These are phyloP conservation scores for Cynanchum wilfordii DNA, from an alignment of 257 asterid species.

Conservation along the genomic window DNA sequence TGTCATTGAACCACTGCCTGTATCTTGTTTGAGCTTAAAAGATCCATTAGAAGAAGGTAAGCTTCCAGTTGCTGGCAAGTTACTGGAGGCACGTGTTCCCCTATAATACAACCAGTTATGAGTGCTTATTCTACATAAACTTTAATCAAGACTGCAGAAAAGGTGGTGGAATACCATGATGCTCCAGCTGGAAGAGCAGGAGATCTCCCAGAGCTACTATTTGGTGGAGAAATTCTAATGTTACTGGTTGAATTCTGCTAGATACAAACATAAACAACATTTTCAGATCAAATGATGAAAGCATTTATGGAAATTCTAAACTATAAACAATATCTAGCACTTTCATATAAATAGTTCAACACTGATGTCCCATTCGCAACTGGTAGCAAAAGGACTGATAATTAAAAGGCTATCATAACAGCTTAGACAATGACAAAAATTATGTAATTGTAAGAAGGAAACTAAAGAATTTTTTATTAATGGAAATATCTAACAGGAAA, in stretches of 20 bases:
- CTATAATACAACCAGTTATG: conserved; percentile 36
- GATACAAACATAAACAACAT: conserved; percentile 5
- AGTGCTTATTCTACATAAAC: conserved; percentile 18
- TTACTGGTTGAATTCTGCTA: conserved; percentile 34
- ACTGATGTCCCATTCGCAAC: background rate
- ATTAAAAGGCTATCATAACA: background rate
- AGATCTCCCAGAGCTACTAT: conserved; percentile 85
- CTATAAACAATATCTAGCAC: background rate
- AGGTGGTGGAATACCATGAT: conserved; percentile 53
- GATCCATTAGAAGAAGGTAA: conserved; percentile 39
- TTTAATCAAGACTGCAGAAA: conserved; percentile 8
- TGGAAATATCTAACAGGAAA: background rate
- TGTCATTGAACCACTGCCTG: conserved; percentile 32
- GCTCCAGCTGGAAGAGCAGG: conserved; percentile 93
- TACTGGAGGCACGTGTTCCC: conserved; percentile 69
- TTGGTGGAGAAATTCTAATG: conserved; percentile 50
- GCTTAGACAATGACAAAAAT: background rate
- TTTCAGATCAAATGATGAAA: background rate
- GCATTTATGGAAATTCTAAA: background rate
- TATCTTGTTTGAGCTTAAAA: conserved; percentile 37
- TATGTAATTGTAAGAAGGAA: background rate
- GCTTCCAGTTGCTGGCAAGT: conserved; percentile 39
- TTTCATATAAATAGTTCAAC: background rate
- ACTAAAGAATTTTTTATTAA: background rate
- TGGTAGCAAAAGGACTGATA: no score